Conservation (phyloP, 78 protist genomes). For the Thecamonas trahens region DNA sequence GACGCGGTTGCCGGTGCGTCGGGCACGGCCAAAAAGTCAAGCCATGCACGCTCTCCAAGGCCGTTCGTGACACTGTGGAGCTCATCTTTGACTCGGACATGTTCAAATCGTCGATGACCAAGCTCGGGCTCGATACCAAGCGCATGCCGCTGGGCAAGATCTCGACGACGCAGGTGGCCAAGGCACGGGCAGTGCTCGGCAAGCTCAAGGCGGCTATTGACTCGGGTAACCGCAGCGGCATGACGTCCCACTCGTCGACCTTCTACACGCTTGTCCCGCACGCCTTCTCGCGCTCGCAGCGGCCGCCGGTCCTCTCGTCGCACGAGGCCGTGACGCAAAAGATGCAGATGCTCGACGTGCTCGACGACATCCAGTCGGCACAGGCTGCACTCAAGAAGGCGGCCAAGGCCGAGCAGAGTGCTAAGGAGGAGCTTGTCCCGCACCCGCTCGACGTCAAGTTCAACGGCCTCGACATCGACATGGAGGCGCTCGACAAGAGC, state of each 20-base stretch:
- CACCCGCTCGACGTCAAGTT: constrained; percentile 11
- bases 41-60: background rate
- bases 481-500: background rate
- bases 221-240: background rate
- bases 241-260: background rate
- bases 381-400: constrained; percentile 2
- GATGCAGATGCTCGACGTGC: constrained; percentile 15
- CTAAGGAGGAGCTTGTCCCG: background rate
- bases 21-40: constrained; percentile 1
- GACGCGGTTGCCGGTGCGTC: background rate
- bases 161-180: background rate
- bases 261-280: constrained; percentile 35
- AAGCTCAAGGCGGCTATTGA: background rate
- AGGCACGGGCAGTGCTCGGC: background rate
- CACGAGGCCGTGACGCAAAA: constrained; percentile 2
- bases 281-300: constrained; percentile 5
- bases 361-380: constrained; percentile 17
- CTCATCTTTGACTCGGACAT: constrained; percentile 13
- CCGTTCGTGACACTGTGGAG: background rate
- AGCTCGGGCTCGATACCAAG: constrained; percentile 1
- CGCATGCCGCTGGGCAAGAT: constrained; percentile 21
- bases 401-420: background rate
- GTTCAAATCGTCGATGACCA: background rate
- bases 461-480: background rate
- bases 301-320: constrained; percentile 15